These are phyloP conservation scores for Aphanomyces astaci DNA, from an alignment of 352 stramenopile genomes.

Conservation along the genomic window DNA sequence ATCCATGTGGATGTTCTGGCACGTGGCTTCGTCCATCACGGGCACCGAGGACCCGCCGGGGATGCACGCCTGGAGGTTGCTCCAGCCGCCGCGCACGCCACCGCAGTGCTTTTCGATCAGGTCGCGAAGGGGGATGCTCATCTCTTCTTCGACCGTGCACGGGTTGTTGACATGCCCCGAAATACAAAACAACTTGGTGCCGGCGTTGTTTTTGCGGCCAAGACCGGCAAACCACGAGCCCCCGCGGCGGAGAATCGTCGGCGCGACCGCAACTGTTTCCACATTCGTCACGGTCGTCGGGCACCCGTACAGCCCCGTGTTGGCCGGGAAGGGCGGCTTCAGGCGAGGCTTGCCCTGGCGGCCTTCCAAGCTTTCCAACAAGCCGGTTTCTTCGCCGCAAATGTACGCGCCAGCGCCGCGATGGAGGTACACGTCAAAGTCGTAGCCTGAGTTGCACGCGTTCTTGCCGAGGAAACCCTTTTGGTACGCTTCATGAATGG, in stretches of 20 bases:
- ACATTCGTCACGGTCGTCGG: constrained; percentile 99
- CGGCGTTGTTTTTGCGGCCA: constrained; percentile 97
- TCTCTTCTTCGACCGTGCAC: constrained; percentile 97
- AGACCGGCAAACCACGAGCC: constrained; percentile 95
- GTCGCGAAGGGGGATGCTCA: constrained; percentile 96
- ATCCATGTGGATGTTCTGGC: constrained; percentile 98
- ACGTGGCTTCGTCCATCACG: constrained; percentile 90
- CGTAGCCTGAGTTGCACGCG: constrained; percentile 96
- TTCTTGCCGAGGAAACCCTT: constrained; percentile 95
- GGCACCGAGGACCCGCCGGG: constrained; percentile 95
- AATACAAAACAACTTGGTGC: constrained; percentile 99
- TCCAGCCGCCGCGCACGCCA: constrained; percentile 97
- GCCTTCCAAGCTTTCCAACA: constrained; percentile 98
- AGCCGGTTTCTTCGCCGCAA: constrained; percentile 98
- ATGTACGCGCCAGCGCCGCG: constrained; percentile 99
- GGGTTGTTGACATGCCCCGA: constrained; percentile 99
- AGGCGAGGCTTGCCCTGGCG: constrained; percentile 96
- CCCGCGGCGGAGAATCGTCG: constrained; percentile 96
- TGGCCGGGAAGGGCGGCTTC: constrained; percentile 99
- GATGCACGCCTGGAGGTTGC: constrained; percentile 98
- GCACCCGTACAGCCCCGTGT: constrained; percentile 98
- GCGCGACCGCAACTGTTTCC: constrained; percentile 96
- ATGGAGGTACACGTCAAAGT: constrained; percentile 99
- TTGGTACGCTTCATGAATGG: constrained; percentile 98
- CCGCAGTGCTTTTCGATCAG: constrained; percentile 99